These are phyloP conservation scores for Aschersonia sp. DNA, from an alignment of 2,329 filamentous ascomycete species.

Conservation along the genomic window DNA sequence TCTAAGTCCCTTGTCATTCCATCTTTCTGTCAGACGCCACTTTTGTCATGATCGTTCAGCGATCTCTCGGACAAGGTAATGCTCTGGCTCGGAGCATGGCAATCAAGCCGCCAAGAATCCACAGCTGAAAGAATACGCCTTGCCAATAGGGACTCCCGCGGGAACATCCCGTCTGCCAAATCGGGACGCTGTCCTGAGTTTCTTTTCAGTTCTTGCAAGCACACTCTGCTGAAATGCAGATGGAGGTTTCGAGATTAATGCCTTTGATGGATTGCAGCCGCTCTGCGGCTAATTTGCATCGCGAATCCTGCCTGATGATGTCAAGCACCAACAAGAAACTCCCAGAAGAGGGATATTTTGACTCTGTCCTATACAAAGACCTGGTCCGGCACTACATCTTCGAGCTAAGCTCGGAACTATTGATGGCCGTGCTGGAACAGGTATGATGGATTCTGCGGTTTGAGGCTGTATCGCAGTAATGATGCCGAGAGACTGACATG, in stretches of 20 bases:
- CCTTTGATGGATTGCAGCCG: too few species aligned
- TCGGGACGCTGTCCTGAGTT: not conserved
- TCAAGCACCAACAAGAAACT: not conserved
- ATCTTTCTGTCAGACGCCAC: too few species aligned
- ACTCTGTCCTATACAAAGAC: not conserved
- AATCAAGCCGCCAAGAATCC: not conserved
- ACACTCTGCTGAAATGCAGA: not conserved
- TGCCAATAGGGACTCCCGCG: not conserved
- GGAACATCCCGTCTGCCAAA: not conserved
- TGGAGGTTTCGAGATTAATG: too few species aligned
- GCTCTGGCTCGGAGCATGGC: not conserved
- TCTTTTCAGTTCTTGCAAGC: not conserved
- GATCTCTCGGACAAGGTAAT: too few species aligned
- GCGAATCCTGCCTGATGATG: too few species aligned
- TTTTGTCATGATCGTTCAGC: too few species aligned
- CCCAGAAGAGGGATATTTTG: not conserved
- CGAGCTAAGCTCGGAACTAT: constrained; percentile 7
- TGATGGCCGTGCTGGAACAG: constrained; percentile 1
- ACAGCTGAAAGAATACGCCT: not conserved
- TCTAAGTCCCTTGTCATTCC: too few species aligned
- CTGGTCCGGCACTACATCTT: not conserved
- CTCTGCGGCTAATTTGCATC: too few species aligned
- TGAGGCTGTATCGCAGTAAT: not conserved
- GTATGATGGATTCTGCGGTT: not conserved
- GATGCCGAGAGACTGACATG: not conserved